Base-by-base conservation (phyloP, 1,139 yeast species). In the Geotrichum klebahnii region DNA sequence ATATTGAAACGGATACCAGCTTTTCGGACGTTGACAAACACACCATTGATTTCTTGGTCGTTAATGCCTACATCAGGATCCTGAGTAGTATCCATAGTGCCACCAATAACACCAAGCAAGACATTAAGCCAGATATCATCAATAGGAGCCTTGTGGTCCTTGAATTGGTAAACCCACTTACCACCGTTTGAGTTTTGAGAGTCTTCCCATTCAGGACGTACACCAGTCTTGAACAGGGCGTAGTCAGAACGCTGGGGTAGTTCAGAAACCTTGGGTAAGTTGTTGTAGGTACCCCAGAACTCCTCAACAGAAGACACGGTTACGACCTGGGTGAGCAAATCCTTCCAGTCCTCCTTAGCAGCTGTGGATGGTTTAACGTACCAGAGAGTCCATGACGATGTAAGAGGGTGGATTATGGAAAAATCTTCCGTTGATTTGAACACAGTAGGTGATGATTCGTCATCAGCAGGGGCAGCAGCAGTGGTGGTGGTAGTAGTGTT, bases 131-230 rank as follows among this genome's bases (percentile, higher is more conserved):
- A 94, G 66, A 88, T 78, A 59, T 89, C 96, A 69, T 90, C 94
- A 66, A 88, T 82, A 55, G 81, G 72, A 53, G 72, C 70, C 47
- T 55, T 59, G 51, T 50, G 84, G 60, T 80, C 79, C 68, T 76
- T 82, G 71, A 84, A 82, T 69, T 79, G 82, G 72, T 80, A 86
- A 38, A 87, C 78, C 96, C 97, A 92, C 73, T 87, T 88, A 64
- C 98, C 98, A 66, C 99, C 98, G 61, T 82, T 77, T 56, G 89
- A 71, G 73, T 94, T 94, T 60, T 81, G 79, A 51, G 74, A 76
- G 71, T 92, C 97, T 76, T 92, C 99, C 99, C 99, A 92, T 75
- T 92, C 97, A 52, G 98, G 99, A 69, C 89, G 85, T 63, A 94
- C 82, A 51, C 92, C 96, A 67, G 85, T 86, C 73, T 92, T 86